A percentile compares a stretch with the other conserved stretches of the same genome.
These are phyloP conservation scores for Phialophora verrucosa DNA, from an alignment of 2,329 filamentous ascomycete genomes.

Conservation along the genomic window DNA sequence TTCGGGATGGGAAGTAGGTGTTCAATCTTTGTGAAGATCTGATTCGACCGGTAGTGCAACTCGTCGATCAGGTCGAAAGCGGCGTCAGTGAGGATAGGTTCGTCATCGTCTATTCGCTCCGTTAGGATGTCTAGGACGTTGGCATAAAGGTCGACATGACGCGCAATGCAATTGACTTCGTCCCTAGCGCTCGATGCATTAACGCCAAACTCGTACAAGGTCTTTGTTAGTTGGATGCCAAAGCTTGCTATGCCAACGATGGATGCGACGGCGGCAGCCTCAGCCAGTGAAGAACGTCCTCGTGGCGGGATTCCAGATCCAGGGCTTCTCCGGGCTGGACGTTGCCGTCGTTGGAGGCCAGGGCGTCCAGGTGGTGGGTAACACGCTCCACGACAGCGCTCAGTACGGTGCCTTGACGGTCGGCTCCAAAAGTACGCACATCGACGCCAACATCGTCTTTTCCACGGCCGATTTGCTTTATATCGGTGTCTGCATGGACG, in stretches of 20 bases:
- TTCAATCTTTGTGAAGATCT: constrained; percentile 20
- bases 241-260: constrained; percentile 25
- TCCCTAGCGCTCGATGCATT: constrained; percentile 20
- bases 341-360: constrained; percentile 31
- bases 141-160: constrained; percentile 24
- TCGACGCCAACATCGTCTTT: constrained; percentile 28
- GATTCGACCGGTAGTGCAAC: constrained; percentile 16
- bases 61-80: constrained; percentile 23
- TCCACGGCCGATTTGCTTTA: constrained; percentile 16
- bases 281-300: constrained; percentile 25
- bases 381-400: constrained; percentile 26
- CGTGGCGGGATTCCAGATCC: constrained; percentile 30
- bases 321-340: constrained; percentile 26
- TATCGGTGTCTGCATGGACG: constrained; percentile 34
- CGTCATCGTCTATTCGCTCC: constrained; percentile 20
- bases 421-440: constrained; percentile 22
- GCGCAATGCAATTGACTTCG: constrained; percentile 22
- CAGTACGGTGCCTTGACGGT: constrained; percentile 30
- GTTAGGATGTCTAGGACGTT: constrained; percentile 24
- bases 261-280: constrained; percentile 20
- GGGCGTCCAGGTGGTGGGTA: constrained; percentile 19
- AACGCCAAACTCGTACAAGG: constrained; percentile 22
- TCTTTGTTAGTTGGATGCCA: constrained; percentile 21
- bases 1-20: constrained; percentile 8
- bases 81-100: constrained; percentile 20